Evolutionary conservation across 306 rosid genomes (phyloP), one percentile per base, ranked within the genome.

Genomic region (Rosa multiflora): DNA sequence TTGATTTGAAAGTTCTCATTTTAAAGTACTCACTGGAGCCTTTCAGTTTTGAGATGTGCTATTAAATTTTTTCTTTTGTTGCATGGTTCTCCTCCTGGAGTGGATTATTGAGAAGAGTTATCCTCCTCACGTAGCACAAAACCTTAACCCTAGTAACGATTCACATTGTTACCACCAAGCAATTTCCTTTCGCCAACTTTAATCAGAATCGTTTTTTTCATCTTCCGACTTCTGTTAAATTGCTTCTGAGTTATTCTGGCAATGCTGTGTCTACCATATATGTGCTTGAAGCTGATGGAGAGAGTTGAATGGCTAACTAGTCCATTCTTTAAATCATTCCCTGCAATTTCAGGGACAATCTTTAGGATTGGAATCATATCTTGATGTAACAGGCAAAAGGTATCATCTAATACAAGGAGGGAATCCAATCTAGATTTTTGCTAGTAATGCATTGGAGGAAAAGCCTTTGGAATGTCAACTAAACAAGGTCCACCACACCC

Each of bases 391-490:
- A 32, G 23, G 70, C 55, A 21, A 61, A 29, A 26, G 10, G 32
- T 46, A 18, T 12, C 29, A 29, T 39, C 10, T 17, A 20, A 26
- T 51, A 66, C 42, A 49, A 20, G 62, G 55, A 37, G 52, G 70
- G 56, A 59, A 75, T 61, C 29, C 72, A 67, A 17, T 8, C 78
- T 14, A 59, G 49, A 26, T 32, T 63, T 53, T 53, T 55, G 6
- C 37, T 37, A 15, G 76, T 48, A 18, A 20, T 73, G 66, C 37
- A 73, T 53, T 18, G 72, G 59, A 43, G 47, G 21, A 11, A 64
- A 6, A 32, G 61, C 35, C 37, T 64, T 73, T 69, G 78, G 67
- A 73, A 42, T 63, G 58, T 79, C 78, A 61, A 62, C 29, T 37
- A 49, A 73, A 40, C 10, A 26, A 76, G 72, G 72, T 47, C 79